Conservation (phyloP, 2,329 filamentous ascomycete species). For the Fusarium sp. region DNA sequence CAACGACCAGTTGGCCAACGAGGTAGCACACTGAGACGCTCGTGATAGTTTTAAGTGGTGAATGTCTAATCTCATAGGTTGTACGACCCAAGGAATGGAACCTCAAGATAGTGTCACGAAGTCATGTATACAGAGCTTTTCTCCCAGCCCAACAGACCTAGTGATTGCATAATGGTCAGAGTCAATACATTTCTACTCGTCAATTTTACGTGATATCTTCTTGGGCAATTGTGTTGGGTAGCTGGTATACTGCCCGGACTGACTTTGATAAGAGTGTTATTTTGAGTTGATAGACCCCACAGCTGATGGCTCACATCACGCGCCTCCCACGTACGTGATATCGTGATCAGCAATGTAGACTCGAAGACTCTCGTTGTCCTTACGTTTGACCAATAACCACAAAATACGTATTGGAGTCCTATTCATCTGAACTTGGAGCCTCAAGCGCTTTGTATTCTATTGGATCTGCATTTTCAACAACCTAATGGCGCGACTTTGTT, state of each 20-base stretch:
- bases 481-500: fast-evolving
- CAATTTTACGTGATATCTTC: too few species aligned
- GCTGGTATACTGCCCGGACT: too few species aligned
- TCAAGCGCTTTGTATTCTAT: neutral
- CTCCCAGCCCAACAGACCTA: too few species aligned
- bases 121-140: neutral
- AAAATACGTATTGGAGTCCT: neutral
- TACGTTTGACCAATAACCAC: fast-evolving
- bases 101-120: neutral
- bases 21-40: neutral
- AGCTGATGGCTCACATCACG: too few species aligned
- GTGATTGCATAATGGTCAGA: neutral
- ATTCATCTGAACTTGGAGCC: neutral
- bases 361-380: fast-evolving
- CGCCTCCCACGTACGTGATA: too few species aligned
- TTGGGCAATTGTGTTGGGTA: too few species aligned
- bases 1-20: fast-evolving
- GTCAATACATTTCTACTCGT: neutral
- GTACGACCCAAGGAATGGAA: fast-evolving
- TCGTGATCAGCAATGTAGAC: neutral
- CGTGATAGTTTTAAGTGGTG: fast-evolving
- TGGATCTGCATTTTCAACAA: neutral
- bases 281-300: too few species aligned
- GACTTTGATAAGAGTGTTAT: too few species aligned
- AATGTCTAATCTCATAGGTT: neutral